phyloP scores from a whole-genome alignment of 306 rosid species.

The Hippophae tibetana region DNA sequence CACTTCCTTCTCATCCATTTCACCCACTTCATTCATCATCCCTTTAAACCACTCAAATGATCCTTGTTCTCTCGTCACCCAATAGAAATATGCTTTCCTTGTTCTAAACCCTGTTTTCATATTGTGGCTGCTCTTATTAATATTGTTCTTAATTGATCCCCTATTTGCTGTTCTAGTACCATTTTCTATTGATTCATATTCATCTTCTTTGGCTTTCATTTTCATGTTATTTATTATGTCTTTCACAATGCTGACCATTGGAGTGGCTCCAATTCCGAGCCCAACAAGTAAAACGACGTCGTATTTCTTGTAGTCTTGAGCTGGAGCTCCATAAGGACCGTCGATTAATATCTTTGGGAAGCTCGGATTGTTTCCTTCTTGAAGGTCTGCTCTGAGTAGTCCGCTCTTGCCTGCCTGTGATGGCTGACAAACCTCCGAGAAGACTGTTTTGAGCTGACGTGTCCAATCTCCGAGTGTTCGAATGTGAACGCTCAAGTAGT shows the following conservation, averaged over 20 bases:
- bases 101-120: slow-evolving; percentile 24
- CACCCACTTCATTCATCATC: slow-evolving; percentile 46
- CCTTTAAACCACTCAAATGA: slow-evolving; percentile 59
- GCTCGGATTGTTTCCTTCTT: slow-evolving; percentile 29
- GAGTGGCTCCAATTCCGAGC: slow-evolving; percentile 57
- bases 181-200: slow-evolving; percentile 12
- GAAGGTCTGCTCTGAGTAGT: slow-evolving; percentile 40
- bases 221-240: slow-evolving; percentile 42
- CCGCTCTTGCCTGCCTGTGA: slow-evolving; percentile 48
- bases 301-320: slow-evolving; percentile 56
- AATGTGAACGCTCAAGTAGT: slow-evolving; percentile 49
- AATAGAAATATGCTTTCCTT: slow-evolving; percentile 41
- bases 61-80: slow-evolving; percentile 54
- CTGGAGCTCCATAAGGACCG: slow-evolving; percentile 59
- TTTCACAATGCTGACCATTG: slow-evolving; percentile 54
- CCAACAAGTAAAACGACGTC: slow-evolving; percentile 51
- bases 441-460: slow-evolving; percentile 40
- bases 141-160: not conserved
- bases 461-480: slow-evolving; percentile 56
- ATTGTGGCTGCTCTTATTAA: slow-evolving; percentile 10
- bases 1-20: slow-evolving; percentile 36
- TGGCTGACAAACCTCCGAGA: slow-evolving; percentile 46
- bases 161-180: slow-evolving; percentile 3
- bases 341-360: slow-evolving; percentile 45
- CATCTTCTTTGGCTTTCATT: slow-evolving; percentile 14